These are phyloP conservation scores for Tylopilus rubrobrunneus DNA, from an alignment of 768 basidiomycete genomes.

Conservation along the genomic window DNA sequence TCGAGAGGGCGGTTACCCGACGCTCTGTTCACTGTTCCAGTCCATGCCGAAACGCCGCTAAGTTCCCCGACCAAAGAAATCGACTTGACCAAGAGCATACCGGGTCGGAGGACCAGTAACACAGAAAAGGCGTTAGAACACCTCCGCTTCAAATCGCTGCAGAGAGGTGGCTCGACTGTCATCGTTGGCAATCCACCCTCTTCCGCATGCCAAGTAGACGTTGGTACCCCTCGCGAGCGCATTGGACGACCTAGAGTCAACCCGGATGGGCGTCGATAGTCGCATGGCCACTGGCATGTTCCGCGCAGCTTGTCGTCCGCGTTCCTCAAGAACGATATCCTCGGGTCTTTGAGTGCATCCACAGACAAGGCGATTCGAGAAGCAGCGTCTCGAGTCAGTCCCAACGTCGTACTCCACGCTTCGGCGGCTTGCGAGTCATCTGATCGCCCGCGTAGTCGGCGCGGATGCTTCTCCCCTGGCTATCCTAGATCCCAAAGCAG, in stretches of 20 bases:
- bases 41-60: constrained; percentile 16
- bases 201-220: constrained; percentile 17
- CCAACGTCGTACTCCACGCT: no score
- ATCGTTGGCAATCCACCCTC: constrained; percentile 15
- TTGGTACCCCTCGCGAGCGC: constrained; percentile 14
- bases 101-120: constrained; percentile 51
- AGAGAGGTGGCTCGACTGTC: constrained; percentile 34
- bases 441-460: no score
- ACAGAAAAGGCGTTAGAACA: constrained; percentile 65
- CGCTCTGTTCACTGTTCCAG: constrained; percentile 16
- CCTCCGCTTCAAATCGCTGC: constrained; percentile 53
- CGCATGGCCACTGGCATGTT: not conserved
- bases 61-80: constrained; percentile 32
- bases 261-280: constrained; percentile 28
- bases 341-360: no score
- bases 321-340: no score
- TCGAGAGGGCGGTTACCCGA: constrained; percentile 23
- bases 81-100: constrained; percentile 27
- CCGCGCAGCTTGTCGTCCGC: no score
- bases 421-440: no score
- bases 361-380: no score
- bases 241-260: constrained; percentile 26
- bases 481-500: no score
- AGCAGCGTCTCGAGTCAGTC: no score
- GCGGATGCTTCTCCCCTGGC: no score